Percentiles rank a stretch among this genome's conserved stretches.
These are phyloP conservation scores for Gentiana macrophylla DNA, from an alignment of 257 asterid species.

Conservation along the genomic window DNA sequence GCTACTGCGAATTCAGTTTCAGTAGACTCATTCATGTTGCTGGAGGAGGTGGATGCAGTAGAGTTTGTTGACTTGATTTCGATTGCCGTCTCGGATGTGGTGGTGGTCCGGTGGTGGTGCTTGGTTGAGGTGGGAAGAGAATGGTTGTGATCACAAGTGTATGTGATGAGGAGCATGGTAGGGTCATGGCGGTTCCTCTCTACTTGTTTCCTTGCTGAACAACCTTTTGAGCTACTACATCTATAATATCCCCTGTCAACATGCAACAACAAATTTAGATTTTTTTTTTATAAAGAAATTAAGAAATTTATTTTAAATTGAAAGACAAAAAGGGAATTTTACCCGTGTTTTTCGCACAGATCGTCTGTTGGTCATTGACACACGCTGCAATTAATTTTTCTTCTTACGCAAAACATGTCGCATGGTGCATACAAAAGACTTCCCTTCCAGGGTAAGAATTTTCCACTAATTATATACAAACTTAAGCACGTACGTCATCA, in stretches of 20 bases:
- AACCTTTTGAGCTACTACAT: slow-evolving; percentile 76
- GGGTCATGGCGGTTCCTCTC: slow-evolving; percentile 73
- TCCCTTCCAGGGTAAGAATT: too few relatives aligned
- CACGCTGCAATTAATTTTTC: too few relatives aligned
- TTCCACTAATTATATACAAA: too few relatives aligned
- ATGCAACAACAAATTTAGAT: slow-evolving; percentile 9
- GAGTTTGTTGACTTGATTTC: slow-evolving; percentile 7
- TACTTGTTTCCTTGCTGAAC: slow-evolving; percentile 83
- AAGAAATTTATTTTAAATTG: too few relatives aligned
- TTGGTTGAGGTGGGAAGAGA: slow-evolving; percentile 37
- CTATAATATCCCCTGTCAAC: slow-evolving; percentile 72
- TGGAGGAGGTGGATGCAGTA: slow-evolving; percentile 8
- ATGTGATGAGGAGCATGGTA: slow-evolving; percentile 62
- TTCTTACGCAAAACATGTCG: too few relatives aligned
- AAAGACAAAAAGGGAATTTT: too few relatives aligned
- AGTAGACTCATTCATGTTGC: background rate
- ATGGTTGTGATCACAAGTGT: slow-evolving; percentile 60
- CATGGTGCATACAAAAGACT: too few relatives aligned
- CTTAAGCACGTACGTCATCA: too few relatives aligned
- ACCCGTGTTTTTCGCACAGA: too few relatives aligned
- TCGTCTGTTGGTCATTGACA: too few relatives aligned
- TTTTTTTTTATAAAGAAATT: too few relatives aligned
- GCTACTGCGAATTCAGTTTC: slow-evolving; percentile 24
- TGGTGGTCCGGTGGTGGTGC: slow-evolving; percentile 26
- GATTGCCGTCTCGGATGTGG: background rate